Base-by-base conservation (phyloP, 2,329 filamentous ascomycete genomes). In the Xylaria multiplex region DNA sequence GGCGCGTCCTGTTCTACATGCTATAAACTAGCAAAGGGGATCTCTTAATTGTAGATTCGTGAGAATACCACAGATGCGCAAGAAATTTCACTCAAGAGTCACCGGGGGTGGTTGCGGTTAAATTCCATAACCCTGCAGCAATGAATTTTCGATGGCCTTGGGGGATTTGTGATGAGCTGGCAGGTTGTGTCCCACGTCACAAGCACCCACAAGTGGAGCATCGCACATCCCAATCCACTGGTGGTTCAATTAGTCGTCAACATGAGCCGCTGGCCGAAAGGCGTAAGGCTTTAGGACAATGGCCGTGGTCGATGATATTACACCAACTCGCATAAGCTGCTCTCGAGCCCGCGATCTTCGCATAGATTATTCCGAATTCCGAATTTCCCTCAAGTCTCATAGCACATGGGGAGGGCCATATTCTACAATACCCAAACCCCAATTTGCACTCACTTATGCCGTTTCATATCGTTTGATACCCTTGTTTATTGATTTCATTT, bases 381-480 rank as follows among this genome's bases (percentile, higher is more conserved):
- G 27, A 32, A 37, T n/a, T 1, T 2, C 16, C 16, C 50, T 24
- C 3, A n/a, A 43, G 32, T 3, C n/a, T 45, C 14, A 8, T 6
- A 2, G 2, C 22, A 19, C 14, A 32, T 24, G 6, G 32, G 19
- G 40, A 37, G 32, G 6, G 6, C 49, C 35, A 4, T 13, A 37
- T 50, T 32, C 16, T 53, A 42, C 32, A 53, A 16, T 45, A 42
- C 48, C 45, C 7, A n/a, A 46, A 24, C 49, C 43, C 32, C 55
- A 22, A 40, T 57, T 64, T 50, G 30, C 49, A 35, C 58, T 54
- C 35, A 30, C 9, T 50, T 16, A 35, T 52, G 11, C 53, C 61
- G 35, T 64, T 59, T 50, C 54, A 62, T 59, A 56, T 54, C 61
- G 43, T 59, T 69, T 55, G 64, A 69, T 69, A 69, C 67, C 67